Conservation (phyloP, 2,329 filamentous ascomycete species). For the Aureobasidium lini region DNA sequence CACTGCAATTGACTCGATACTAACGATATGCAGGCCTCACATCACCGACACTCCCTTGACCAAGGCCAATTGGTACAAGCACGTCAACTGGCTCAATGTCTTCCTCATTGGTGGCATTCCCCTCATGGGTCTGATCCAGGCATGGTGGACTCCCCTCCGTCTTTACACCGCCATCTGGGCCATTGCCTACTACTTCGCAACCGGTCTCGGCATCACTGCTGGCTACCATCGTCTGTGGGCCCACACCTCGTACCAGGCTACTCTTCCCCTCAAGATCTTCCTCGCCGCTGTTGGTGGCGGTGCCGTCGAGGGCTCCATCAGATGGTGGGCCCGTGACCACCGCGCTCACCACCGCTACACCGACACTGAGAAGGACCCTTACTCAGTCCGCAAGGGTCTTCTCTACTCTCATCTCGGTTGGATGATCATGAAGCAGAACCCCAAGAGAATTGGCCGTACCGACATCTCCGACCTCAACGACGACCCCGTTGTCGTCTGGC, state of each 20-base stretch:
- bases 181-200: slow-evolving; percentile 75
- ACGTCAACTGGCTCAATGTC: slow-evolving; percentile 90
- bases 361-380: slow-evolving; percentile 86
- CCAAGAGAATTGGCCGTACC: slow-evolving; percentile 78
- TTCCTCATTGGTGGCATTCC: slow-evolving; percentile 73
- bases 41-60: slow-evolving; percentile 80
- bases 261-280: slow-evolving; percentile 69
- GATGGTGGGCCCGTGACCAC: slow-evolving; percentile 85
- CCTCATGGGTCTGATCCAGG: slow-evolving; percentile 61
- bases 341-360: slow-evolving; percentile 86
- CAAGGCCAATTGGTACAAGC: slow-evolving; percentile 77
- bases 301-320: slow-evolving; percentile 76
- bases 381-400: slow-evolving; percentile 82
- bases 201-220: slow-evolving; percentile 39
- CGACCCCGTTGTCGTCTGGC: slow-evolving; percentile 76
- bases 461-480: slow-evolving; percentile 86
- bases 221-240: slow-evolving; percentile 81
- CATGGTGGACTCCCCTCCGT: slow-evolving; percentile 71
- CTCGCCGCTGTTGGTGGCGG: slow-evolving; percentile 74
- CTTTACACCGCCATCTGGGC: slow-evolving; percentile 66
- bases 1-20: not conserved
- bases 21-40: slow-evolving; percentile 47
- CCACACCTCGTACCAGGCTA: slow-evolving; percentile 75
- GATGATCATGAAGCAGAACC: slow-evolving; percentile 93
- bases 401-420: slow-evolving; percentile 79